These are phyloP conservation scores for Ophiostoma pallidulum DNA, from an alignment of 2,329 filamentous ascomycete species.

Conservation along the genomic window DNA sequence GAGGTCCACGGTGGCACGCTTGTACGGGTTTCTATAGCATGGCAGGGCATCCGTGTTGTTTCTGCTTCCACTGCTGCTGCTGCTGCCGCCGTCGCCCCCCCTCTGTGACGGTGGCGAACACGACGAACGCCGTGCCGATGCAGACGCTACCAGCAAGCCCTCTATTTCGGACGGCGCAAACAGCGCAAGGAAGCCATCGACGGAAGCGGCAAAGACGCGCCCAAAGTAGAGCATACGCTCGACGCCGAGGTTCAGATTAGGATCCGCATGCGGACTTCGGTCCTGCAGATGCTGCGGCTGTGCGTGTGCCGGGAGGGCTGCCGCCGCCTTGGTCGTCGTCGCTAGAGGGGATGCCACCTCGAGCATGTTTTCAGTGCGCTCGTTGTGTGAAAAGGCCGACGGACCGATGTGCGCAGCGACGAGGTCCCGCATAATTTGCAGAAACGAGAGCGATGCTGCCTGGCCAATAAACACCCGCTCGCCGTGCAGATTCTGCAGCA, in stretches of 20 bases:
- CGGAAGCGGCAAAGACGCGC: neutral
- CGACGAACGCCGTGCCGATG: no score
- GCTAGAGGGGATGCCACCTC: slow-evolving; percentile 1
- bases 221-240: slow-evolving; percentile 7
- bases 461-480: slow-evolving; percentile 15
- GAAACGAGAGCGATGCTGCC: slow-evolving; percentile 15
- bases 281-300: no score
- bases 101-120: no score
- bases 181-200: slow-evolving; percentile 8
- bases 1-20: slow-evolving; percentile 10
- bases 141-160: slow-evolving; percentile 3
- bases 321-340: no score
- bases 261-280: no score
- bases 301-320: no score
- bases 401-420: slow-evolving; percentile 12
- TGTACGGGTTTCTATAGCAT: slow-evolving; percentile 11
- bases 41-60: slow-evolving; percentile 2
- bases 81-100: no score
- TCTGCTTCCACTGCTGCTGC: no score
- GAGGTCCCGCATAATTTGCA: slow-evolving; percentile 12
- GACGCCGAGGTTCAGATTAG: neutral
- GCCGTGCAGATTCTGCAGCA: neutral
- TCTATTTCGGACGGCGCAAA: slow-evolving; percentile 10
- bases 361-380: slow-evolving; percentile 17
- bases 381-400: slow-evolving; percentile 13